phyloP scores from a whole-genome alignment of 2,329 filamentous ascomycete species.

The Coniochaeta sp. region DNA sequence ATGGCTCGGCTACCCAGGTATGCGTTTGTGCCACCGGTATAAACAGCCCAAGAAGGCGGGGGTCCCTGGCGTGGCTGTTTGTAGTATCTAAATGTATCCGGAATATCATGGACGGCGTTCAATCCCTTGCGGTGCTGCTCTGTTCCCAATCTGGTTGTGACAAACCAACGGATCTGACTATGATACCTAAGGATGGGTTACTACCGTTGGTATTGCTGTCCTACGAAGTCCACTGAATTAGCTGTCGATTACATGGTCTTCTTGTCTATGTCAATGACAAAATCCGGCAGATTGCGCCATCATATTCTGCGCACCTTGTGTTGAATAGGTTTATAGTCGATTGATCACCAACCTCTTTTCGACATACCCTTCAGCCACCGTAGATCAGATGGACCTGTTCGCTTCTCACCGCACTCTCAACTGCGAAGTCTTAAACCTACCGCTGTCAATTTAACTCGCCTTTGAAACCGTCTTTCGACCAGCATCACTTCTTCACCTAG shows the following conservation, averaged over 20 bases:
- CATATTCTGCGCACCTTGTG: not conserved
- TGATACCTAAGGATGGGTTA: too few species aligned
- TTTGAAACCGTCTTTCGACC: not conserved
- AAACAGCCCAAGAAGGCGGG: not conserved
- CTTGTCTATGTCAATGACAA: too few species aligned
- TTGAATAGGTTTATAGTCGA: not conserved
- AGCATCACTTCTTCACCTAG: not conserved
- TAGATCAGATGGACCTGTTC: not conserved
- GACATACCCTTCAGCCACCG: not conserved
- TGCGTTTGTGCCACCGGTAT: slow-evolving; percentile 27
- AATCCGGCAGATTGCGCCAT: not conserved
- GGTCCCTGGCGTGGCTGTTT: not conserved
- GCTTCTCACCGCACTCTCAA: not conserved
- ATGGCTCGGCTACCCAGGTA: slow-evolving; percentile 76
- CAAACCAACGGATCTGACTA: too few species aligned
- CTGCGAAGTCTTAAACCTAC: not conserved
- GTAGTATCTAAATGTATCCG: not conserved
- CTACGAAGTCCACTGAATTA: too few species aligned
- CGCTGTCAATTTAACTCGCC: not conserved
- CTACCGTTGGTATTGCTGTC: too few species aligned
- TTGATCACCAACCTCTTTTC: not conserved
- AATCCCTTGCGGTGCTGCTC: not conserved
- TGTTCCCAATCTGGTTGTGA: too few species aligned
- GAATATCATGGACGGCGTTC: not conserved
- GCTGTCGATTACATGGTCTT: too few species aligned